Evolutionary conservation across 1,284 basidiomycete species (phyloP).

Genomic region (Sporisorium scitamineum): DNA sequence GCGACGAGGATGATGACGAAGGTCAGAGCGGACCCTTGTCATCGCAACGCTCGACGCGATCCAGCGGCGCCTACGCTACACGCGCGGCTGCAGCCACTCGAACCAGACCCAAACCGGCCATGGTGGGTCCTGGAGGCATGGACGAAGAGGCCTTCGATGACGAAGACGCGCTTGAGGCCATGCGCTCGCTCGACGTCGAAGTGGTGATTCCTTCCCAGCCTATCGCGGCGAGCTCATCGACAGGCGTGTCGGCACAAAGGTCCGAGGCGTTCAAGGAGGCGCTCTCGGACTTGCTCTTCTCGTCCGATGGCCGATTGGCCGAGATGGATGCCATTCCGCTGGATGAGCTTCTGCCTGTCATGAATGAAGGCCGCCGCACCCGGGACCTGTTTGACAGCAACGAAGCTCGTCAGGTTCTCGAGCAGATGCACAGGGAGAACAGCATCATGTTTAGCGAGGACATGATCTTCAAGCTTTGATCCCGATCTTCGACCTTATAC

Average conservation of each 20-base stretch:
- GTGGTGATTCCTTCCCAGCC: conserved; percentile 30
- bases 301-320: conserved; percentile 69
- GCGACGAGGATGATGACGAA: conserved; percentile 50
- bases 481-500: conserved; percentile 11
- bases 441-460: conserved; percentile 80
- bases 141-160: conserved; percentile 48
- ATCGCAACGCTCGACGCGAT: conserved; percentile 35
- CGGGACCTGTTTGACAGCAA: conserved; percentile 80
- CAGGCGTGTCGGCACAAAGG: conserved; percentile 30
- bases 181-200: conserved; percentile 57
- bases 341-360: conserved; percentile 77
- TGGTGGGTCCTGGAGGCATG: conserved; percentile 44
- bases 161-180: conserved; percentile 50
- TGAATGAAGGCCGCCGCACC: conserved; percentile 82
- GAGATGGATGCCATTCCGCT: conserved; percentile 79
- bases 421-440: conserved; percentile 81
- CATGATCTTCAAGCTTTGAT: conserved; percentile 49
- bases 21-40: conserved; percentile 23
- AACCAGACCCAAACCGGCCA: conserved; percentile 19
- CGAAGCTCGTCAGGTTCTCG: conserved; percentile 77
- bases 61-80: conserved; percentile 58
- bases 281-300: conserved; percentile 75
- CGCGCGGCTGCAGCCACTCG: conserved; percentile 43
- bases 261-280: conserved; percentile 71
- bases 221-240: conserved; percentile 13